Evolutionary conservation across 352 stramenopile genomes (phyloP), one percentile per base, ranked within the genome.

Genomic region (Phytophthora cajani): DNA sequence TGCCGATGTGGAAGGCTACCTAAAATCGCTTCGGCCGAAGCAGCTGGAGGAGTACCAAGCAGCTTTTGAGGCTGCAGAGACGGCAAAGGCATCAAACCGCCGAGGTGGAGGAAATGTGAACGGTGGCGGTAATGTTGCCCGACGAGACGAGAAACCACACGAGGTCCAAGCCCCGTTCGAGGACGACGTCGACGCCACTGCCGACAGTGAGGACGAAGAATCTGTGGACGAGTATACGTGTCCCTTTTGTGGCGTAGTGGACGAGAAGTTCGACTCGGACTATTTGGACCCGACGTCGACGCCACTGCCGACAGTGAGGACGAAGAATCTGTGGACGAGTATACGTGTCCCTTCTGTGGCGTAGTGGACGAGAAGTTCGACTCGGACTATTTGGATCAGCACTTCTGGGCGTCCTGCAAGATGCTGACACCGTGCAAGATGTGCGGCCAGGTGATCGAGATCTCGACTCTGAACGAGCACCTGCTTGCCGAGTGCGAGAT

Each of bases 371-470:
- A 91, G 16, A 80, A 81, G 12, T 98, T 97, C 50, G 94, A 94
- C 62, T 93, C 93, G 16, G 91, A 98, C 46, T 82, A 79, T 4
- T 70, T 98, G 21, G 93, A 98, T 69, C 85, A 97, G 71, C 94
- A 98, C 68, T 98, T 97, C 65, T 98, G 91, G 91, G 87, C 91
- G 30, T 82, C 92, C 11, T 98, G 94, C 67, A 81, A 84, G 23
- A 95, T 98, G 89, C 80, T 98, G 10, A 97, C 92, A 32, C 90
- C 88, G 44, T 98, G 94, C 80, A 91, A 93, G 49, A 95, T 97
- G 82, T 98, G 94, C 64, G 90, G 90, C 12, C 93, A 98, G 75
- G 89, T 98, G 58, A 97, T 98, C 60, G 94, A 98, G 70, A 96
- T 98, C 12, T 77, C 87, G 2, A 83, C 81, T 9, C 69, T 98